phyloP scores from a whole-genome alignment of 2,329 filamentous ascomycete species.

The Ophiostoma australiae region DNA sequence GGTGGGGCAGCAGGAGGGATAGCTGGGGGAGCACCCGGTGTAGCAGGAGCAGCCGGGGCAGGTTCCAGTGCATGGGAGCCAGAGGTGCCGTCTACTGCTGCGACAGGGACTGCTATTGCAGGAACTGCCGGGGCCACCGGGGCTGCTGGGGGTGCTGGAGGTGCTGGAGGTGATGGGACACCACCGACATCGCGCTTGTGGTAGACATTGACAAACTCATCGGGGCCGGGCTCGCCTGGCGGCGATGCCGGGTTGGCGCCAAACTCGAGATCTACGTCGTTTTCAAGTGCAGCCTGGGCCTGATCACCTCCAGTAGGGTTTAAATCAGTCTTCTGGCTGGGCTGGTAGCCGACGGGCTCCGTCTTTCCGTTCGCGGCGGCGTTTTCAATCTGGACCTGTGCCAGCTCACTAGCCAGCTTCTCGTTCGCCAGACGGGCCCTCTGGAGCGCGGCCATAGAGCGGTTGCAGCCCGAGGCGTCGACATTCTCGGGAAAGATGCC shows the following conservation, averaged over 20 bases:
- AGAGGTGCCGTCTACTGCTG: background rate
- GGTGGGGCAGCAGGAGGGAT: background rate
- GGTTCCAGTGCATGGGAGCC: background rate
- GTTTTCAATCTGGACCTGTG: slow-evolving; percentile 35
- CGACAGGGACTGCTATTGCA: background rate
- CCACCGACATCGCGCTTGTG: slow-evolving; percentile 6
- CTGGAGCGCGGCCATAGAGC: slow-evolving; percentile 39
- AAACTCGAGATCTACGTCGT: background rate
- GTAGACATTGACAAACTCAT: slow-evolving; percentile 22
- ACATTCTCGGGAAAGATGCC: slow-evolving; percentile 76
- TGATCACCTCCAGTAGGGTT: background rate
- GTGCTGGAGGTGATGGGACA: background rate
- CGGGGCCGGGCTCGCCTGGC: background rate
- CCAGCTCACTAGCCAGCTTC: slow-evolving; percentile 33
- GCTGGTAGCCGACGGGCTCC: slow-evolving; percentile 33
- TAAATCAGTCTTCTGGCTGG: slow-evolving; percentile 14
- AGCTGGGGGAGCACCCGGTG: background rate
- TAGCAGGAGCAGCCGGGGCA: background rate
- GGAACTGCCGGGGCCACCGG: too few species aligned
- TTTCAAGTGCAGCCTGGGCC: background rate
- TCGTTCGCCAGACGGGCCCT: slow-evolving; percentile 27
- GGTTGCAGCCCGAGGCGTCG: slow-evolving; percentile 75
- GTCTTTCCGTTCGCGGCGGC: slow-evolving; percentile 26
- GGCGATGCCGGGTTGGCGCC: background rate
- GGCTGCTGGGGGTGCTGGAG: background rate